Conservation (phyloP, 1,284 basidiomycete species). For the Puccinia novopanici region DNA sequence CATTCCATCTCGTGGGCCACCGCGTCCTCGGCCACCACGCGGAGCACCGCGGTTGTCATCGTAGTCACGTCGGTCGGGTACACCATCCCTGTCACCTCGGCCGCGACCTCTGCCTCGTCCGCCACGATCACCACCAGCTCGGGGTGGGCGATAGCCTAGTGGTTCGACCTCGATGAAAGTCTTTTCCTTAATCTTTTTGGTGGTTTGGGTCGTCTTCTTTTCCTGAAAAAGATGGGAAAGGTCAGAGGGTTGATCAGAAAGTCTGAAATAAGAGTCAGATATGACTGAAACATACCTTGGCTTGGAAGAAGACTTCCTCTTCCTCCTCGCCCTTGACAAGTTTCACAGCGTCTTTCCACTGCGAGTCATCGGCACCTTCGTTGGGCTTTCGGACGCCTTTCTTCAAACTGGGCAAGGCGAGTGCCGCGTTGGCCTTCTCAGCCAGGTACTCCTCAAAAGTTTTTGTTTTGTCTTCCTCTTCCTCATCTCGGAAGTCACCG, state of each 20-base stretch:
- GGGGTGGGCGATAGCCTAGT: constrained; percentile 43
- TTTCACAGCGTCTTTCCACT: constrained; percentile 50
- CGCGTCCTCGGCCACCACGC: constrained; percentile 32
- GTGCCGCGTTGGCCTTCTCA: constrained; percentile 37
- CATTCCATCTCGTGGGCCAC: constrained; percentile 6
- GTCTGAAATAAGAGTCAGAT: background rate
- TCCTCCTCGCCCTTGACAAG: constrained; percentile 40
- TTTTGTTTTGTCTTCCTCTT: constrained; percentile 50
- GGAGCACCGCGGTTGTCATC: constrained; percentile 24
- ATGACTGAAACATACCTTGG: constrained; percentile 21
- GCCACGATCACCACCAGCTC: constrained; percentile 43
- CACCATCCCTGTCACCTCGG: constrained; percentile 29
- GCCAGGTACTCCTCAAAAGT: constrained; percentile 50
- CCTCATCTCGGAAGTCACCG: constrained; percentile 21
- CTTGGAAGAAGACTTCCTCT: constrained; percentile 48
- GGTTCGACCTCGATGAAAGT: constrained; percentile 50
- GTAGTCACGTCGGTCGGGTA: constrained; percentile 25
- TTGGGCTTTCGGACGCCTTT: constrained; percentile 45
- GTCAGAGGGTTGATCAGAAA: background rate
- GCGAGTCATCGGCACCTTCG: constrained; percentile 43
- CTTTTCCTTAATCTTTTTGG: constrained; percentile 48
- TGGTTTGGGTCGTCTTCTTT: constrained; percentile 26
- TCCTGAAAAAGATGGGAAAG: constrained; percentile 12
- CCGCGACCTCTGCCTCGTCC: constrained; percentile 41
- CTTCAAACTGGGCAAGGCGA: constrained; percentile 34